These are phyloP conservation scores for Colletotrichum destructivum DNA, from an alignment of 2,329 filamentous ascomycete genomes.

Conservation along the genomic window DNA sequence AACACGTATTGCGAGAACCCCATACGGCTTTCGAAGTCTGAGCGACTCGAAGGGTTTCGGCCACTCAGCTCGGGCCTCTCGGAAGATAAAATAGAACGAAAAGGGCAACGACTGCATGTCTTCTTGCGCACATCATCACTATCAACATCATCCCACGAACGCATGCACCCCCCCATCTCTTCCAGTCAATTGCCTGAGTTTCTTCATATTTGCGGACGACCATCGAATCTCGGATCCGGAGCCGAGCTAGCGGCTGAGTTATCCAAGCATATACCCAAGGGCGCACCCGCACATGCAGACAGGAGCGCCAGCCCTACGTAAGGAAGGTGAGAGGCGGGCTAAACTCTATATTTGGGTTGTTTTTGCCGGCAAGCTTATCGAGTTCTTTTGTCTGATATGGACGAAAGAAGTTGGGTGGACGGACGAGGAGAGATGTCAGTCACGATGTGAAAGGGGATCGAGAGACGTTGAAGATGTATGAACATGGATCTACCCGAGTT, in stretches of 20 bases:
- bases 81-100: not conserved
- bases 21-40: not conserved
- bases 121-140: not conserved
- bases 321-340: not conserved
- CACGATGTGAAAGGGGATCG: not conserved
- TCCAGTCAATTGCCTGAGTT: not conserved
- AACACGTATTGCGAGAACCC: not conserved
- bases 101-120: not conserved
- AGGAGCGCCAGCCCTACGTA: conserved; percentile 2
- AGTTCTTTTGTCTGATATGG: not conserved
- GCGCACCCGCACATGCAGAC: not conserved
- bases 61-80: not conserved
- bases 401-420: not conserved
- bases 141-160: no score
- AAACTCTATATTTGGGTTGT: not conserved
- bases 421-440: not conserved
- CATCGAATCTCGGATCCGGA: not conserved
- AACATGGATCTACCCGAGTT: conserved; percentile 1
- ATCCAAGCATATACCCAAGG: not conserved
- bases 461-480: not conserved
- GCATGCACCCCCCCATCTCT: no score
- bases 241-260: not conserved
- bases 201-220: not conserved
- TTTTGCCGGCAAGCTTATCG: not conserved
- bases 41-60: not conserved